Evolutionary conservation across 345 rosid genomes (phyloP).

Genomic region (Populus deltoides): DNA sequence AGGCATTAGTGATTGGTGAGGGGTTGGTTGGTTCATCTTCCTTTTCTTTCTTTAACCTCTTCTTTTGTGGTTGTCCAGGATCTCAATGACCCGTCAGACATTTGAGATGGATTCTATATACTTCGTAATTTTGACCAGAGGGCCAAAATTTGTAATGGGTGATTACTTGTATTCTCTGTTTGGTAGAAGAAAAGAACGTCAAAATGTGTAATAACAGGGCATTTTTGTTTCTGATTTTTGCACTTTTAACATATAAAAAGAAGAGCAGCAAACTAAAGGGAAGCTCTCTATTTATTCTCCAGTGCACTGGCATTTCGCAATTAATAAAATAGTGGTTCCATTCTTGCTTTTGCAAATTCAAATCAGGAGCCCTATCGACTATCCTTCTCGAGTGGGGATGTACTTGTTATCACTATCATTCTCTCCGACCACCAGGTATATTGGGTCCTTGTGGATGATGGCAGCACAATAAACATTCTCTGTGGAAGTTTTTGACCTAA

Average conservation of each 20-base stretch:
- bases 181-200: neutral
- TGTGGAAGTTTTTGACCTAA: too few species aligned
- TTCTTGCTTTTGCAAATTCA: neutral
- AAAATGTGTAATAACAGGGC: too few species aligned
- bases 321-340: neutral
- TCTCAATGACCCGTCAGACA: conserved; percentile 29
- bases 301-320: neutral
- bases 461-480: too few species aligned
- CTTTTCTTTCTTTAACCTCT: neutral
- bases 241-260: neutral
- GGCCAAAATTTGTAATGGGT: neutral
- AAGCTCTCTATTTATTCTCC: neutral
- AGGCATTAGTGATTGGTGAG: too few species aligned
- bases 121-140: conserved; percentile 1
- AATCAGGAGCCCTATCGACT: too few species aligned
- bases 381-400: too few species aligned
- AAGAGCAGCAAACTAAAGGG: neutral
- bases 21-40: neutral
- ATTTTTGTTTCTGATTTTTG: neutral
- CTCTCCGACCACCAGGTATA: too few species aligned
- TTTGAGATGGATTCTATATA: conserved; percentile 15
- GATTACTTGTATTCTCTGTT: neutral
- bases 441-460: too few species aligned
- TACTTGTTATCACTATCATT: too few species aligned
- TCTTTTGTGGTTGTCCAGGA: conserved; percentile 31